Base-by-base conservation (phyloP, 1,284 basidiomycete species). In the Trametes pubescens region DNA sequence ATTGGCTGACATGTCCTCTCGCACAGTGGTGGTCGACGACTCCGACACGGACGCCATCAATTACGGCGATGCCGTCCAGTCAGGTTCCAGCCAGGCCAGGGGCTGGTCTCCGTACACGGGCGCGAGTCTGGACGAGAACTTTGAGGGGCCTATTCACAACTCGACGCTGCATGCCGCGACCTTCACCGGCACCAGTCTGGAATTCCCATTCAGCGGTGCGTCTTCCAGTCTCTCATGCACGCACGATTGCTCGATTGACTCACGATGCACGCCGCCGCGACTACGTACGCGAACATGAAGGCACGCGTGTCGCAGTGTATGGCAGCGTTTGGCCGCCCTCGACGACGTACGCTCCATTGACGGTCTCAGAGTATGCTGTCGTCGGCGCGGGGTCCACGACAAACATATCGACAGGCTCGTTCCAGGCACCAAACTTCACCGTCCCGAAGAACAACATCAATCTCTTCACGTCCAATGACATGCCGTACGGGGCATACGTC, bases 381-480 rank as follows among this genome's bases (percentile, higher is more conserved):
- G 6, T 18, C 2, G 16, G 6, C 16, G 18, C 40, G 40, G 40
- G 18, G 14, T 43, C 40, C 55, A 18, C 46, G n/a, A 49, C 51
- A 47, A 49, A 59, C 22, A 46, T 43, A 2, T 43, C 57, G 10
- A 51, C 57, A 46, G 29, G 22, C 14, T 38, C 62, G 21, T 63
- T 54, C 44, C 37, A 49, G 21, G 57, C 57, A 8, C 58, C 62
- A 14, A 64, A 57, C 16, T 24, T 60, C 10, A 57, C 54, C 16
- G 6, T 24, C 2, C 53, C 59, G 7, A 51, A 44, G 47, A 54
- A 61, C 64, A 48, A 55, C 29, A 46, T 61, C 16, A 58, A 51
- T 26, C 61, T 65, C 34, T 65, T 54, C 46, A 57, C 55, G 29
- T 61, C 59, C 14, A 56, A 55, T 34, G 51, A 29, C 2, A 46